A percentile compares a stretch with the other conserved stretches of the same genome.
These are phyloP conservation scores for Ascochyta koolunga DNA, from an alignment of 2,329 filamentous ascomycete genomes.

Conservation along the genomic window DNA sequence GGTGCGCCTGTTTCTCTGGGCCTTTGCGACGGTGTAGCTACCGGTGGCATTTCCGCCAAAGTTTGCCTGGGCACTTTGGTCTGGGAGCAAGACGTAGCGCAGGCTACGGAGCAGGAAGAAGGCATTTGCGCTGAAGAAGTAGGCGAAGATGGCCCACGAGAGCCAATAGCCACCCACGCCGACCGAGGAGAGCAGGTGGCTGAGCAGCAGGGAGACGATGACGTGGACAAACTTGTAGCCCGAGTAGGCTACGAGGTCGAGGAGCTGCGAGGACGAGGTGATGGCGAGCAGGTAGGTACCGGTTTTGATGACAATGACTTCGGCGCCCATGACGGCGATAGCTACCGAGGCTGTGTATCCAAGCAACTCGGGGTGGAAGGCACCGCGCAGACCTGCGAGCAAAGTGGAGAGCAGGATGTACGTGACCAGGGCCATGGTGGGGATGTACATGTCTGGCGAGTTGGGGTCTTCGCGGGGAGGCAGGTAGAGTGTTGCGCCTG, in stretches of 20 bases:
- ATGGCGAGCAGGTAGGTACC: constrained; percentile 94
- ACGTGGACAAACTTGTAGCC: constrained; percentile 99
- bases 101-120: constrained; percentile 94
- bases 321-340: constrained; percentile 80
- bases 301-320: constrained; percentile 88
- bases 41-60: constrained; percentile 49
- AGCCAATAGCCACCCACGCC: constrained; percentile 86
- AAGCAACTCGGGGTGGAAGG: constrained; percentile 92
- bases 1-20: constrained; percentile 60
- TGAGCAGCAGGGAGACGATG: constrained; percentile 82
- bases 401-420: constrained; percentile 95
- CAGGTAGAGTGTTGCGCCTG: constrained; percentile 62
- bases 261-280: constrained; percentile 88
- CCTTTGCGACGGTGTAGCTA: constrained; percentile 75
- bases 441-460: constrained; percentile 99
- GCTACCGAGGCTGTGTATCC: constrained; percentile 87
- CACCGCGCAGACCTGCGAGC: constrained; percentile 84
- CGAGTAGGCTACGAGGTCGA: constrained; percentile 93
- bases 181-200: constrained; percentile 67
- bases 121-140: constrained; percentile 92
- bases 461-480: constrained; percentile 95
- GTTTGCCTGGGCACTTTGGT: constrained; percentile 51
- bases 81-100: constrained; percentile 93
- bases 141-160: constrained; percentile 86
- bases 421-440: constrained; percentile 93